These are phyloP conservation scores for Simmondsia chinensis DNA, from an alignment of 148 eudicot genomes.

Conservation along the genomic window DNA sequence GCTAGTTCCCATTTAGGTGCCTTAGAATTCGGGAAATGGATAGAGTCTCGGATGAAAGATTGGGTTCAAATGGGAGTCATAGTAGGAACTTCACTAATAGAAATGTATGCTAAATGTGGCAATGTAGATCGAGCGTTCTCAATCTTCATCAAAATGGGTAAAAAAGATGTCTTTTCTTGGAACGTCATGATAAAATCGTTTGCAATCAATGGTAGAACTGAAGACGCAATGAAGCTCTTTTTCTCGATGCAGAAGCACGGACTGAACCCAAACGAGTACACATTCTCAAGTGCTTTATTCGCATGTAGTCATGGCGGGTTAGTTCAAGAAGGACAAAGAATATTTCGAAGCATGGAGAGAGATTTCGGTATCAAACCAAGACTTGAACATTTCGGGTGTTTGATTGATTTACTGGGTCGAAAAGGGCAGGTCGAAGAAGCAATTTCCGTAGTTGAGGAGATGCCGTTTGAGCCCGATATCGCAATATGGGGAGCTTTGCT, in stretches of 20 bases:
- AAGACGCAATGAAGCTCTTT: slow-evolving; percentile 25
- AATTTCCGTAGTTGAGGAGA: slow-evolving; percentile 3
- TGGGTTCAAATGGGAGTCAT: slow-evolving; percentile 15
- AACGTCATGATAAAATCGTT: slow-evolving; percentile 34
- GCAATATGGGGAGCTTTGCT: slow-evolving; percentile 32
- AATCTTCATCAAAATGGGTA: slow-evolving; percentile 17
- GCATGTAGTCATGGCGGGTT: slow-evolving; percentile 37
- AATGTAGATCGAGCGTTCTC: slow-evolving; percentile 22
- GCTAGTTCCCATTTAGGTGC: slow-evolving; percentile 24
- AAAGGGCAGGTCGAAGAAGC: slow-evolving; percentile 26
- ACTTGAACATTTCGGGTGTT: slow-evolving; percentile 21
- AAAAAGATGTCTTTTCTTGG: slow-evolving; percentile 30
- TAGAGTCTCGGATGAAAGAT: slow-evolving; percentile 18
- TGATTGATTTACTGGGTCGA: slow-evolving; percentile 26
- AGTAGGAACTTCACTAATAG: slow-evolving; percentile 24
- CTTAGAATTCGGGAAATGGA: slow-evolving; percentile 28
- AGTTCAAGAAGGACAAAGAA: slow-evolving; percentile 20
- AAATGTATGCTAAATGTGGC: slow-evolving; percentile 41
- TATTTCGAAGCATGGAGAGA: slow-evolving; percentile 15
- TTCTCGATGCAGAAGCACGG: slow-evolving; percentile 15
- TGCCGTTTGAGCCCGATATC: slow-evolving; percentile 28
- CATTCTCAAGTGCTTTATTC: slow-evolving; percentile 14
- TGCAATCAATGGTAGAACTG: slow-evolving; percentile 24
- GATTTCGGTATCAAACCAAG: slow-evolving; percentile 11
- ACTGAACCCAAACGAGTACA: slow-evolving; percentile 19